A percentile compares a stretch with the other conserved stretches of the same genome.
phyloP scores from a whole-genome alignment of 1,284 basidiomycete species.

The Cryptococcus deneoformans region DNA sequence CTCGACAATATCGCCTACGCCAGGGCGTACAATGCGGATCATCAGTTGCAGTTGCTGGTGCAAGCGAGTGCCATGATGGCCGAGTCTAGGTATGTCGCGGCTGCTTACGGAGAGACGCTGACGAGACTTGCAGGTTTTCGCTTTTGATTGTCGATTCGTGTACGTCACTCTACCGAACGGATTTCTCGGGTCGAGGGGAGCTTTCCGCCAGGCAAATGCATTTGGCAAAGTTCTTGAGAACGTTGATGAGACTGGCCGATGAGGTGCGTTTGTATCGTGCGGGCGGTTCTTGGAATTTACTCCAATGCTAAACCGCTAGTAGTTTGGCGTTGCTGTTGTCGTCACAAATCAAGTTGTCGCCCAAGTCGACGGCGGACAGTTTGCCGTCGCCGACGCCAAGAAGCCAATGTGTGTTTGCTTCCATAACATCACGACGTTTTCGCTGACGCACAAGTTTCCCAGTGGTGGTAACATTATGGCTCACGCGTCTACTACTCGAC shows the following conservation, averaged over 20 bases:
- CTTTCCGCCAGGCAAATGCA: constrained; percentile 94
- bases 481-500: constrained; percentile 89
- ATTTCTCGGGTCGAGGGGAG: constrained; percentile 94
- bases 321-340: constrained; percentile 98
- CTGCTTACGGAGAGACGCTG: background rate
- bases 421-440: background rate
- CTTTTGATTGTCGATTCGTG: constrained; percentile 96
- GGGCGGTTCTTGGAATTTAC: background rate
- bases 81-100: constrained; percentile 71
- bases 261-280: constrained; percentile 60
- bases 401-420: constrained; percentile 69
- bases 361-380: constrained; percentile 88
- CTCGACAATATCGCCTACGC: constrained; percentile 99
- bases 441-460: constrained; percentile 11
- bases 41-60: constrained; percentile 86
- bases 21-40: constrained; percentile 97
- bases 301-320: constrained; percentile 5
- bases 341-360: constrained; percentile 99
- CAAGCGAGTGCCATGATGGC: constrained; percentile 97
- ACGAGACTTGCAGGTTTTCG: constrained; percentile 68
- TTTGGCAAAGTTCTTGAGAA: constrained; percentile 94
- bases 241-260: constrained; percentile 88
- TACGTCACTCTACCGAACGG: constrained; percentile 93
- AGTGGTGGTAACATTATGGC: constrained; percentile 91
- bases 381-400: constrained; percentile 80